phyloP scores from a whole-genome alignment of 768 basidiomycete genomes.

The Mycena vitilis region DNA sequence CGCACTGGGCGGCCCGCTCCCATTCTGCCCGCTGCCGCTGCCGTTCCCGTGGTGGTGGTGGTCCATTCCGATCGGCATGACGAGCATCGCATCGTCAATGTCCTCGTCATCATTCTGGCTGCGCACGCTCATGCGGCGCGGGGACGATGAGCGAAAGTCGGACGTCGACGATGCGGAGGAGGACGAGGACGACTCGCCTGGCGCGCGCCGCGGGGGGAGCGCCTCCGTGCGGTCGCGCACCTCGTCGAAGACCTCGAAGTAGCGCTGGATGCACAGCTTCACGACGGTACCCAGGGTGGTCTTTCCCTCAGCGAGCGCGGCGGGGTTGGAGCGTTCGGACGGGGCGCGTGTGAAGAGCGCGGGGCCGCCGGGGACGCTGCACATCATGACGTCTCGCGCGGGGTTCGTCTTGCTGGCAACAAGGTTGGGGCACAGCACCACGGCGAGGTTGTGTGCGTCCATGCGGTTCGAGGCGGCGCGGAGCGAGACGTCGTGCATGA shows the following conservation, averaged over 20 bases:
- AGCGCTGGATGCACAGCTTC: constrained; percentile 82
- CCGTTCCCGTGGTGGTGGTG: background rate
- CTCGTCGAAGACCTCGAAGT: constrained; percentile 90
- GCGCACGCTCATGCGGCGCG: constrained; percentile 38
- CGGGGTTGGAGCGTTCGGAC: constrained; percentile 39
- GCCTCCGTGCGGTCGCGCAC: constrained; percentile 78
- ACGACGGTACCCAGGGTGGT: constrained; percentile 79
- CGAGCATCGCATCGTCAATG: constrained; percentile 80
- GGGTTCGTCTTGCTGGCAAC: constrained; percentile 73
- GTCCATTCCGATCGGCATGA: constrained; percentile 73
- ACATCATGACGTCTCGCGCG: constrained; percentile 80
- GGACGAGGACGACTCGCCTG: constrained; percentile 43
- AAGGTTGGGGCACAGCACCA: constrained; percentile 85
- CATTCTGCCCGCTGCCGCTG: constrained; percentile 23
- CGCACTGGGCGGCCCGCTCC: constrained; percentile 49
- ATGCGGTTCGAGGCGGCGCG: constrained; percentile 77
- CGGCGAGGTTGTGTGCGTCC: constrained; percentile 85
- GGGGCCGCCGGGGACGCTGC: constrained; percentile 66
- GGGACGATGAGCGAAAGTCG: constrained; percentile 30
- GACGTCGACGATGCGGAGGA: constrained; percentile 25
- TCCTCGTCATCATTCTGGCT: constrained; percentile 73
- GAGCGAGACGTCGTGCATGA: constrained; percentile 83
- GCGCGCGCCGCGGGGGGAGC: constrained; percentile 48
- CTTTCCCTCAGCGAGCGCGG: constrained; percentile 54
- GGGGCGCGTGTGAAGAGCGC: constrained; percentile 47